Conservation (phyloP, 768 basidiomycete genomes). For the Macrocybe gigantea region DNA sequence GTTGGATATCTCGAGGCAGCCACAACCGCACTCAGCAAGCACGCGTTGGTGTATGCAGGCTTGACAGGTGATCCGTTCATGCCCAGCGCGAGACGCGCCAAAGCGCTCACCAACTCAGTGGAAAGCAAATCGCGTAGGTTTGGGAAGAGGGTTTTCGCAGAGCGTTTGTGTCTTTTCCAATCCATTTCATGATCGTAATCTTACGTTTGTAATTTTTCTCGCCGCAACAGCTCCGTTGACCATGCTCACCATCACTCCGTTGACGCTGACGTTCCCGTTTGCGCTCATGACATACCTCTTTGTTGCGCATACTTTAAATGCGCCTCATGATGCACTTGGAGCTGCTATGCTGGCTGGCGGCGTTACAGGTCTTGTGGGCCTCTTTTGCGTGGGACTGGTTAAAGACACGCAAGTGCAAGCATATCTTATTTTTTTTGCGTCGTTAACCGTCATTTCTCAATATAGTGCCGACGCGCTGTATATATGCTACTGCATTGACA, state of each 20-base stretch:
- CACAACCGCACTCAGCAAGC: constrained; percentile 49
- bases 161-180: constrained; percentile 40
- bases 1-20: constrained; percentile 49
- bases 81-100: constrained; percentile 44
- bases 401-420: constrained; percentile 47
- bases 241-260: constrained; percentile 69
- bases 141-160: constrained; percentile 44
- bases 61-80: constrained; percentile 71
- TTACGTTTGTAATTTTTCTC: too few species aligned
- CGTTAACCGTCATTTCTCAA: background rate
- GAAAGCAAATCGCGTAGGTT: constrained; percentile 26
- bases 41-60: constrained; percentile 67
- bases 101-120: constrained; percentile 32
- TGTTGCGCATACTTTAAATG: constrained; percentile 72
- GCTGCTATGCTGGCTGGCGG: constrained; percentile 74
- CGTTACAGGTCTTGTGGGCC: constrained; percentile 74
- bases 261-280: constrained; percentile 78
- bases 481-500: constrained; percentile 46
- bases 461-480: constrained; percentile 38
- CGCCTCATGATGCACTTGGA: constrained; percentile 67
- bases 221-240: constrained; percentile 49
- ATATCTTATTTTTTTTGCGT: background rate
- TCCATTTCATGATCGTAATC: background rate
- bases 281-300: constrained; percentile 82
- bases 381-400: constrained; percentile 80